Conservation (phyloP, 2,329 filamentous ascomycete species). For the Hirsutella minnesotensis region DNA sequence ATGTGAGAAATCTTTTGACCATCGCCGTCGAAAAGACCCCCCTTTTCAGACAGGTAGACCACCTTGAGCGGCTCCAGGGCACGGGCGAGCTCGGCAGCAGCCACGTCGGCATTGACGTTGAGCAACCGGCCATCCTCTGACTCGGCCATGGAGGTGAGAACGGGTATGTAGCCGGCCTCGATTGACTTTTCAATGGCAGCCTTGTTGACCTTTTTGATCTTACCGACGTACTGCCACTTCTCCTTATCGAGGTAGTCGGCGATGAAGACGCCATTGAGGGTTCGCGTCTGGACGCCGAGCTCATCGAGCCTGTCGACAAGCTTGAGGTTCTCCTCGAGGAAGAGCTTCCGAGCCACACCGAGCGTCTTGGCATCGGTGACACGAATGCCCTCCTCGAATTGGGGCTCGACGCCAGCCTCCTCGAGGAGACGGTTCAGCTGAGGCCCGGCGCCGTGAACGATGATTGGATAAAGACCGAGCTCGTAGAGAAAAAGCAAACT, state of each 20-base stretch:
- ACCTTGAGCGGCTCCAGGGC: constrained; percentile 90
- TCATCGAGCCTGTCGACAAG: constrained; percentile 81
- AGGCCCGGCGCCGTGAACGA: constrained; percentile 89
- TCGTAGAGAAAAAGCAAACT: constrained; percentile 87
- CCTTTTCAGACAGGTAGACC: constrained; percentile 97
- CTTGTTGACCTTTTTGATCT: constrained; percentile 88
- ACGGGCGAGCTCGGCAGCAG: constrained; percentile 82
- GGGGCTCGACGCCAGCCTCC: constrained; percentile 82
- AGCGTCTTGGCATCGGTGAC: constrained; percentile 94
- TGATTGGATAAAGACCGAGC: constrained; percentile 87
- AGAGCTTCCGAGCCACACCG: constrained; percentile 79
- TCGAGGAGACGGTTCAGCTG: constrained; percentile 89
- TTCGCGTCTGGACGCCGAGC: constrained; percentile 78
- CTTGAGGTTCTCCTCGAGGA: constrained; percentile 91
- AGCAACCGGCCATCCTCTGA: constrained; percentile 81
- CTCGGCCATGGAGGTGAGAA: constrained; percentile 94
- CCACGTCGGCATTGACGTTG: constrained; percentile 96
- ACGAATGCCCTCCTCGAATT: constrained; percentile 92
- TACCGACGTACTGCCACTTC: constrained; percentile 90
- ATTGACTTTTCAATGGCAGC: constrained; percentile 85
- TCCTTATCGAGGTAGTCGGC: constrained; percentile 94
- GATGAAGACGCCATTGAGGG: constrained; percentile 82
- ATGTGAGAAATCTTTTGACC: constrained; percentile 93
- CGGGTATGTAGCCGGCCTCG: constrained; percentile 79
- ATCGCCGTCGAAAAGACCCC: constrained; percentile 86